These are phyloP conservation scores for Emydomyces testavorans DNA, from an alignment of 2,329 filamentous ascomycete genomes.

Conservation along the genomic window DNA sequence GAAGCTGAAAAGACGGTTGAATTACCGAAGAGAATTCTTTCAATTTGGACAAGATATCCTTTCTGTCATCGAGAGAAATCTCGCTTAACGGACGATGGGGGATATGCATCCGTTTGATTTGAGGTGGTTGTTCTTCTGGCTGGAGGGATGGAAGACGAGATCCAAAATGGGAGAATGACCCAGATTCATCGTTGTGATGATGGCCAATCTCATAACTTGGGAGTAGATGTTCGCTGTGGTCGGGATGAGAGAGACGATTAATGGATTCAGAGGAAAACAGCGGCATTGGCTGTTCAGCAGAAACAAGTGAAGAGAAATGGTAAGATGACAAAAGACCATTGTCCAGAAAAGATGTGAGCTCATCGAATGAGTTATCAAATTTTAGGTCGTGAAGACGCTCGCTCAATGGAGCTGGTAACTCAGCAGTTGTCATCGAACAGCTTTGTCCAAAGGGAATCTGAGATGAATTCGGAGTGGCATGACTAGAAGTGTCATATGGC, in stretches of 20 bases:
- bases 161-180: slow-evolving; percentile 39
- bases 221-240: slow-evolving; percentile 20
- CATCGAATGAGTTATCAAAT: slow-evolving; percentile 28
- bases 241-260: slow-evolving; percentile 29
- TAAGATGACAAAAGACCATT: slow-evolving; percentile 39
- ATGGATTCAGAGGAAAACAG: slow-evolving; percentile 23
- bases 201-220: slow-evolving; percentile 30
- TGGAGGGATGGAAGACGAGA: slow-evolving; percentile 39
- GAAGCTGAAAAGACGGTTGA: slow-evolving; percentile 37
- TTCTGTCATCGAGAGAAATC: slow-evolving; percentile 37
- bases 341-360: slow-evolving; percentile 32
- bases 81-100: slow-evolving; percentile 36
- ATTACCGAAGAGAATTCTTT: slow-evolving; percentile 37
- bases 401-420: neutral
- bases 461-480: slow-evolving; percentile 2
- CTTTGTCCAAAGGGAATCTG: slow-evolving; percentile 4
- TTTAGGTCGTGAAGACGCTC: slow-evolving; percentile 13
- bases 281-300: slow-evolving; percentile 29
- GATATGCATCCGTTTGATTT: slow-evolving; percentile 30
- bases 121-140: slow-evolving; percentile 36
- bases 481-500: slow-evolving; percentile 13
- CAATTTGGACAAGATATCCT: slow-evolving; percentile 34
- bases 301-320: slow-evolving; percentile 38
- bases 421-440: slow-evolving; percentile 1
- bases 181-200: slow-evolving; percentile 32